Base-by-base conservation (phyloP, 2,329 filamentous ascomycete species). In the Diaporthe sp. region DNA sequence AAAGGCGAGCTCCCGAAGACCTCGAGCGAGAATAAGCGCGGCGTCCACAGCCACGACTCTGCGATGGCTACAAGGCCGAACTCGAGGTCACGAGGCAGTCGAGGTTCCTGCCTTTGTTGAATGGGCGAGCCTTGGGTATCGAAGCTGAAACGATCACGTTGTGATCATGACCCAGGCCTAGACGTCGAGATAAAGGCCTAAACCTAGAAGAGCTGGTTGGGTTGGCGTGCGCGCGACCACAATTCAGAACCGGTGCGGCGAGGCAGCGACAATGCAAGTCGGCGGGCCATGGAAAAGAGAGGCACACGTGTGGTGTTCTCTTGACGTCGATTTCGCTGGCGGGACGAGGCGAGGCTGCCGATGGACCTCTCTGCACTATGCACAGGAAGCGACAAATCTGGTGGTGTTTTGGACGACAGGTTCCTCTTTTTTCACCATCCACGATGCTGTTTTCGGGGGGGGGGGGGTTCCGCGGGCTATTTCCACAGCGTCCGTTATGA, bases 401-500 rank as follows among this genome's bases (percentile, higher is more conserved):
- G 49, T 42, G 34, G 49, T 70, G 65, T 42, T 31, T 28, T 55
- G 65, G 49, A 70, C n/a, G 65, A 70, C n/a, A 39, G 37, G 9
- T 15, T 22, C 65, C n/a, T 42, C 49, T 22, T 70, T 70, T 42
- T 22, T 47, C 65, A 55, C 34, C 65, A 22, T 42, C 37, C 34
- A 15, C 17, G n/a, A 55, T 31, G 49, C 31, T 13, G 15, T 20
- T 28, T 68, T 22, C 13, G 49, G 31, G 47, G 28, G 7, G 47
- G 31, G n/a, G 47, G 31, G 7, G 34, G 1, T 42, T 22, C 34
- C 15, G 9, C 49, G n/a, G 51, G 37, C 47, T 22, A 25, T 39
- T 42, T 42, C 49, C 47, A 55, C 49, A 70, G 49, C 65, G 65
- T 70, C 65, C n/a, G 34, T 70, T 55, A 70, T 55, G 65, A 51